Evolutionary conservation across 371 early-diverging fungal species (phyloP), one percentile per base, ranked within the genome.

Genomic region (Mucor indicus): DNA sequence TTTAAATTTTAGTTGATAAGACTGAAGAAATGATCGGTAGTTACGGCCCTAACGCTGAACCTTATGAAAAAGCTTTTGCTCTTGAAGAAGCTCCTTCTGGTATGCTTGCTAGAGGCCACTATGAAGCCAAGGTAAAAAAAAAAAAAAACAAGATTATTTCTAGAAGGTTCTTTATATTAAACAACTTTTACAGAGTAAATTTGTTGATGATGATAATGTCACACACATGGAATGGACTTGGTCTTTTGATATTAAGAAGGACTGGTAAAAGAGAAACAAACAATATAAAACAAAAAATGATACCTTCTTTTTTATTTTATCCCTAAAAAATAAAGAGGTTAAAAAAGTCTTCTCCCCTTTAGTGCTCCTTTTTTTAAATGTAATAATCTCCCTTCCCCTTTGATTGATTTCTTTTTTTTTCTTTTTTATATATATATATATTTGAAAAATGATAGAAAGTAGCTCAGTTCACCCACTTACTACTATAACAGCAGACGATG

Each of bases 21-120:
- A 79, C 77, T 49, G 94, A 96, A 60, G 94, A 94, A 62, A 96
- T 98, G 96, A 79, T 95, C 53, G 98, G 96, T 45, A 89, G 90
- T 53, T 98, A 93, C 53, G 96, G 95, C 27, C 96, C 98, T 38
- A 64, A 76, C 30, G 54, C 75, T 29, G 80, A 83, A 20, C 48
- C 83, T 38, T 91, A 93, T 62, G 90, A 89, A 56, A 91, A 90
- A 78, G 86, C 78, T 74, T 94, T 96, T 77, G 68, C 72, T 32
- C 13, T 66, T 3, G 92, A 93, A 57, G 92, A 90, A 64, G 95
- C 96, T 17, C 98, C 98, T 17, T 81, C 81, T 35, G 96, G 98
- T 32, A 77, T 93, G 81, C 55, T 95, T 36, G 91, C 91, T 22
- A 92, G 96, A 57, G 95, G 94, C 40, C 84, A 81, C 50, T 98